These are phyloP conservation scores for Seiridium unicorne DNA, from an alignment of 2,329 filamentous ascomycete species.

Conservation along the genomic window DNA sequence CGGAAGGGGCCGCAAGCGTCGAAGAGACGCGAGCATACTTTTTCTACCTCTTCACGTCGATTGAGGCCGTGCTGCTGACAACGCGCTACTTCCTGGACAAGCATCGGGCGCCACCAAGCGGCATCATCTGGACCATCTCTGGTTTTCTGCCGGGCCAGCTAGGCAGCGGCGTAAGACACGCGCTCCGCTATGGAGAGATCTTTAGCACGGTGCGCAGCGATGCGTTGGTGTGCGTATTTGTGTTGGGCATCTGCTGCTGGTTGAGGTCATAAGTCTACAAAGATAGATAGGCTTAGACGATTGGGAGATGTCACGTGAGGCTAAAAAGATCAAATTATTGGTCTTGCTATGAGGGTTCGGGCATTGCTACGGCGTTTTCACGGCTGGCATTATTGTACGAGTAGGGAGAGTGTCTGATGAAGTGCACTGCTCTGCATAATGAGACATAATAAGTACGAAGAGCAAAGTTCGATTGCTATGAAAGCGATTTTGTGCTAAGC, in stretches of 20 bases:
- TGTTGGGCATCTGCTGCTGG: constrained; percentile 61
- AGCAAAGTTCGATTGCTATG: no score
- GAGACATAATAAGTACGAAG: no score
- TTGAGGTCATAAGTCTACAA: constrained; percentile 24
- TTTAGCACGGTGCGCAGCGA: constrained; percentile 70
- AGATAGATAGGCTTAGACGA: background rate
- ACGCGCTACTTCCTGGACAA: constrained; percentile 70
- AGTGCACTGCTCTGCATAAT: no score
- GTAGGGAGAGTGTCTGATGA: no score
- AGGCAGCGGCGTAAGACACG: constrained; percentile 59
- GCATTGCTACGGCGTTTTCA: constrained; percentile 1
- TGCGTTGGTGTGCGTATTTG: constrained; percentile 74
- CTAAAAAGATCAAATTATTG: background rate
- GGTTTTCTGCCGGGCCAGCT: constrained; percentile 66
- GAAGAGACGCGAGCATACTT: constrained; percentile 49
- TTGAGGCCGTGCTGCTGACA: constrained; percentile 70
- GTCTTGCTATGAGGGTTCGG: background rate
- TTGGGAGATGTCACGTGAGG: background rate
- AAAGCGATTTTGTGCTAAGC: no score
- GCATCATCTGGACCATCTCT: constrained; percentile 62
- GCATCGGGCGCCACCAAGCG: constrained; percentile 52
- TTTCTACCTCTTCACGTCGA: constrained; percentile 80
- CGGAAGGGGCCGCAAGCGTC: constrained; percentile 17
- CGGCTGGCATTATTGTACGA: background rate
- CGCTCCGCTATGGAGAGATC: constrained; percentile 67